A percentile compares a stretch with the other conserved stretches of the same genome.
phyloP scores from a whole-genome alignment of 306 rosid genomes.

The Astragalus glycyphyllos region DNA sequence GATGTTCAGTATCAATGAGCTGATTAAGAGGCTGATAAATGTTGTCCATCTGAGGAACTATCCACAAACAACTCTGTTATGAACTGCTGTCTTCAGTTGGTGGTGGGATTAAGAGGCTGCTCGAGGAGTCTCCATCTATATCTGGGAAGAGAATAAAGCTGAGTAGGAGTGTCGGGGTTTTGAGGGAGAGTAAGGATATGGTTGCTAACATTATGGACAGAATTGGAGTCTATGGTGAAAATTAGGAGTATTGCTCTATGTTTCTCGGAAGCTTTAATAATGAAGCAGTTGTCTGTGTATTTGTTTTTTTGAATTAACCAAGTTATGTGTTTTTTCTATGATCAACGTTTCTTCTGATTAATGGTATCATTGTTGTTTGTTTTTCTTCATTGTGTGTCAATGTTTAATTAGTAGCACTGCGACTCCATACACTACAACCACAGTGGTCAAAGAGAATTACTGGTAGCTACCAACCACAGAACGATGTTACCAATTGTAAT shows the following conservation, averaged over 20 bases:
- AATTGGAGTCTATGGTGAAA: constrained; percentile 34
- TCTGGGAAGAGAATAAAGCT: constrained; percentile 49
- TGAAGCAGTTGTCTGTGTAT: too few species aligned
- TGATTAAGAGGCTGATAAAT: constrained; percentile 54
- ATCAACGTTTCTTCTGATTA: too few species aligned
- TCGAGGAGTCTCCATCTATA: constrained; percentile 54
- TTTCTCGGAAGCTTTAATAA: background rate
- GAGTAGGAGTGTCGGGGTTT: constrained; percentile 35
- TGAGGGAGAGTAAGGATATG: constrained; percentile 38
- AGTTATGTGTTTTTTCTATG: background rate
- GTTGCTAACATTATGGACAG: constrained; percentile 45
- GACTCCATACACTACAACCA: too few species aligned
- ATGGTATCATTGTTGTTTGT: background rate
- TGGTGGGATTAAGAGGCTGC: constrained; percentile 50
- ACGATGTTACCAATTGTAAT: too few species aligned
- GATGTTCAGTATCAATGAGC: constrained; percentile 32
- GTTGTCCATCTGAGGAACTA: too few species aligned
- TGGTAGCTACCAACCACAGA: too few species aligned
- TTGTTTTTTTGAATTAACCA: background rate
- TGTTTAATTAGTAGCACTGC: too few species aligned
- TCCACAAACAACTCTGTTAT: too few species aligned
- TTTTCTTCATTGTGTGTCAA: too few species aligned
- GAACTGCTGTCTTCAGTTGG: constrained; percentile 22
- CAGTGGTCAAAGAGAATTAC: too few species aligned
- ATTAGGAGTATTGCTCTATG: background rate